A percentile compares a stretch with the other conserved stretches of the same genome.
Conservation (phyloP, 805 yeast genomes). For the Candida qinlingensis region DNA sequence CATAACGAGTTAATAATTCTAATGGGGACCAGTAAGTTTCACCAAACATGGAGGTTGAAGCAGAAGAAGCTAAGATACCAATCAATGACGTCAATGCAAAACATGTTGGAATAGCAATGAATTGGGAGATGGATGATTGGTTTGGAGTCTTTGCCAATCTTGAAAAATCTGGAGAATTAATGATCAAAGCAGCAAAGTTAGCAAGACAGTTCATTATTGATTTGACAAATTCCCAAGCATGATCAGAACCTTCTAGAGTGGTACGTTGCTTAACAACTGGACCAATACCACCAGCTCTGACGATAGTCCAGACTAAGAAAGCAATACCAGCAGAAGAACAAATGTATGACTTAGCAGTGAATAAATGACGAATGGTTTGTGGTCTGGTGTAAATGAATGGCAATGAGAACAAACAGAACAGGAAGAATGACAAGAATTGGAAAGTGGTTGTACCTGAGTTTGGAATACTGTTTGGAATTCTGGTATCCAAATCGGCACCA, state of each 20-base stretch:
- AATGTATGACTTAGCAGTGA: constrained; percentile 72
- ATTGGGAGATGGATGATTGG: constrained; percentile 51
- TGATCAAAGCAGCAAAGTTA: constrained; percentile 83
- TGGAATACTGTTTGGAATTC: constrained; percentile 58
- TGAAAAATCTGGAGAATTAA: constrained; percentile 86
- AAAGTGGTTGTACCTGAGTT: constrained; percentile 64
- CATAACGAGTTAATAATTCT: constrained; percentile 54
- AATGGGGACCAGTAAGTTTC: constrained; percentile 80
- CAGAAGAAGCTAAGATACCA: constrained; percentile 81
- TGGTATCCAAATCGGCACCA: constrained; percentile 54
- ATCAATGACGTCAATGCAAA: constrained; percentile 78
- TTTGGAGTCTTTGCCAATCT: constrained; percentile 63
- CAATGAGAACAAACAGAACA: constrained; percentile 74
- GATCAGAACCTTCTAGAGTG: constrained; percentile 48
- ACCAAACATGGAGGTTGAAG: constrained; percentile 63
- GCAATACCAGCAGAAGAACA: constrained; percentile 83
- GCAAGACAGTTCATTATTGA: constrained; percentile 78
- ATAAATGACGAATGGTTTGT: constrained; percentile 75
- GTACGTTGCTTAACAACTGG: constrained; percentile 56
- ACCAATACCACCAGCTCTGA: constrained; percentile 76
- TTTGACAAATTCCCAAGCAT: constrained; percentile 79
- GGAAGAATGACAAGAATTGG: constrained; percentile 68
- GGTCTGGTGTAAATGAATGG: constrained; percentile 83
- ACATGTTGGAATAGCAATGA: constrained; percentile 65
- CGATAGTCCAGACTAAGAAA: constrained; percentile 78